Base-by-base conservation (phyloP, 1,139 yeast genomes). In the Yamadazyma sp. region DNA sequence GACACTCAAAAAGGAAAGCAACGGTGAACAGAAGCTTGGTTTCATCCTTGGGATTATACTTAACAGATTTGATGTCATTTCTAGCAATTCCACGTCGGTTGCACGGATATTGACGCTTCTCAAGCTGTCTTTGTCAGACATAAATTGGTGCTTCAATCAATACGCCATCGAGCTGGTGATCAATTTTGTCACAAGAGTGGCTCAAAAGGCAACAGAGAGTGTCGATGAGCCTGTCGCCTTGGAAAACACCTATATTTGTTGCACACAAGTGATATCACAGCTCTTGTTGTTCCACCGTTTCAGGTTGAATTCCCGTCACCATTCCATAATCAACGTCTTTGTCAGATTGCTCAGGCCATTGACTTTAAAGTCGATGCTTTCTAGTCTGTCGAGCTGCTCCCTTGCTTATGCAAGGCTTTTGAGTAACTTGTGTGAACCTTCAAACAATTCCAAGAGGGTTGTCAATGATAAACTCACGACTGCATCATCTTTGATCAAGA, bases 381-480 rank as follows among this genome's bases (percentile, higher is more conserved):
- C 31, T 17, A 11, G 9, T 4, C 15, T 34, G 3, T 29, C 40
- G 20, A 31, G 14, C 15, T 36, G 39, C 15, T 17, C 44, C 23
- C 15, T n/a, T 15, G 61, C 80, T 0, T 78, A 67, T 42, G 61
- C 83, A 1, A 75, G 96, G 51, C 61, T 87, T 14, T 55, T 88
- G 39, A 65, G 73, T 24, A 84, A 85, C 52, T 63, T 85, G 32
- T 87, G 95, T 64, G 95, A 87, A 48, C 95, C 96, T 1, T 51
- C 64, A 1, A 55, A 57, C 17, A 46, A 56, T 3, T 36, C 41
- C 1, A 46, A 34, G 17, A 34, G 40, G 2, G 44, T 43, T 17
- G 49, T 46, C 25, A 44, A 43, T 14, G 42, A 60, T 18, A 59
- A 69, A 2, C 63, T 86, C 41, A 82, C 75, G 15, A 80, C 92